Percentiles rank a stretch among this genome's conserved stretches.
Evolutionary conservation across 805 yeast species (phyloP).

Genomic region (Cyberlindnera mrakii): DNA sequence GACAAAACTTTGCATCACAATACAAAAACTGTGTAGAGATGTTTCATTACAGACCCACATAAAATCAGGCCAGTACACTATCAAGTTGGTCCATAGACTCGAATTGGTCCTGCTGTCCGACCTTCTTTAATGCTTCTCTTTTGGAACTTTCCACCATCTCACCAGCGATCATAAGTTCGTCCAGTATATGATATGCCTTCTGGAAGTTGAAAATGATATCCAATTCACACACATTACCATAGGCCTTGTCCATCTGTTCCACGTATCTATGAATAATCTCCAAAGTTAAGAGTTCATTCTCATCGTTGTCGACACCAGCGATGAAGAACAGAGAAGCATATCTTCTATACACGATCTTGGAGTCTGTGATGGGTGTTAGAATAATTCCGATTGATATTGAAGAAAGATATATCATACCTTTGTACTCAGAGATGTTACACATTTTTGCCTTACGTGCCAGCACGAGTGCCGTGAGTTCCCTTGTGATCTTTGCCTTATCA

Average conservation of each 20-base stretch:
- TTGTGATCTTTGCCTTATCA: slow-evolving; percentile 76
- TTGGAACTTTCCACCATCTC: slow-evolving; percentile 78
- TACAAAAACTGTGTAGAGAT: slow-evolving; percentile 9
- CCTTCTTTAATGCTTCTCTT: slow-evolving; percentile 68
- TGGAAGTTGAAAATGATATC: slow-evolving; percentile 95
- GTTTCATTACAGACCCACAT: not conserved
- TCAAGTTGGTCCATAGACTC: slow-evolving; percentile 68
- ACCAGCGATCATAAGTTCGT: slow-evolving; percentile 87
- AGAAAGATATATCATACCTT: slow-evolving; percentile 1
- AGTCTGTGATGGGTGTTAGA: slow-evolving; percentile 30
- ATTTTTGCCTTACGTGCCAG: slow-evolving; percentile 83
- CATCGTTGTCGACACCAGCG: slow-evolving; percentile 76
- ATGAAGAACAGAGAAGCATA: slow-evolving; percentile 92
- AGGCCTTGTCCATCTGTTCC: slow-evolving; percentile 93
- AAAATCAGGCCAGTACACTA: slow-evolving; percentile 30
- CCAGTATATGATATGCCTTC: slow-evolving; percentile 86
- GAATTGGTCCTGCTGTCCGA: slow-evolving; percentile 80
- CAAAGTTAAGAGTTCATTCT: slow-evolving; percentile 79
- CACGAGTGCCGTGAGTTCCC: slow-evolving; percentile 82
- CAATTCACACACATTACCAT: slow-evolving; percentile 93
- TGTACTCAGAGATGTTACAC: slow-evolving; percentile 43
- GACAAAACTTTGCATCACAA: slow-evolving; percentile 16
- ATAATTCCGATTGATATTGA: not conserved
- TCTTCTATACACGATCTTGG: slow-evolving; percentile 82
- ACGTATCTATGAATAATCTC: slow-evolving; percentile 91